Percentiles rank a stretch among this genome's conserved stretches.
Evolutionary conservation across 495 filamentous ascomycete species (phyloP).

Genomic region (Talaromyces nanjingensis): DNA sequence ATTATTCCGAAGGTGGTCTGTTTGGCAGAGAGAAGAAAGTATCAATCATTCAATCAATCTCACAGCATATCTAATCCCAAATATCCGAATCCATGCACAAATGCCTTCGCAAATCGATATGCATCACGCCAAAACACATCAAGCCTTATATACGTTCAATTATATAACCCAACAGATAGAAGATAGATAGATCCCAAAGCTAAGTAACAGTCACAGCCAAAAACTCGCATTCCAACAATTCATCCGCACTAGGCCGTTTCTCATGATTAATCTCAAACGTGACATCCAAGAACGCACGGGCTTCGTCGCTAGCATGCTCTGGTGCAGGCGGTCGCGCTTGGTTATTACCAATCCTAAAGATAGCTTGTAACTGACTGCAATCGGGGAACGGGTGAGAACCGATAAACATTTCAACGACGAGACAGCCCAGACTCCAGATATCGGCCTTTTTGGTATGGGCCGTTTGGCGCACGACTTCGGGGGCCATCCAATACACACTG

Average conservation of each 20-base stretch:
- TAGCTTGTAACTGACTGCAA: conserved; percentile 93
- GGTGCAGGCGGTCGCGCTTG: conserved; percentile 87
- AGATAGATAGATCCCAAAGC: conserved; percentile 8
- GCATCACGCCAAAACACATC: not conserved
- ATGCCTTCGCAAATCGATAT: not conserved
- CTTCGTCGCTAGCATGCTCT: conserved; percentile 76
- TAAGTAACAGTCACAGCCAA: conserved; percentile 54
- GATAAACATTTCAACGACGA: conserved; percentile 99
- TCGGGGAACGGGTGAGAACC: conserved; percentile 94
- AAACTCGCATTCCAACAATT: conserved; percentile 76
- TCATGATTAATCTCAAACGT: conserved; percentile 96
- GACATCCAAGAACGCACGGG: conserved; percentile 73
- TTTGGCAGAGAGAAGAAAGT: too few species aligned
- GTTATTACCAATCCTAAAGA: conserved; percentile 92
- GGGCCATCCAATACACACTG: conserved; percentile 99
- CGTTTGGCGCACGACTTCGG: conserved; percentile 95
- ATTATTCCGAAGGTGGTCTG: too few species aligned
- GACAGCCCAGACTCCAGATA: conserved; percentile 95
- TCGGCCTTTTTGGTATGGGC: conserved; percentile 99
- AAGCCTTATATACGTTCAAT: not conserved
- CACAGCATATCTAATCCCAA: too few species aligned
- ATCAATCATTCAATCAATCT: too few species aligned
- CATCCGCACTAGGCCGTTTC: conserved; percentile 83
- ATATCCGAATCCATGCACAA: not conserved
- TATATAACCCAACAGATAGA: conserved; percentile 6